Evolutionary conservation across 768 basidiomycete species (phyloP), one percentile per base, ranked within the genome.

Genomic region (Mycena galericulata): DNA sequence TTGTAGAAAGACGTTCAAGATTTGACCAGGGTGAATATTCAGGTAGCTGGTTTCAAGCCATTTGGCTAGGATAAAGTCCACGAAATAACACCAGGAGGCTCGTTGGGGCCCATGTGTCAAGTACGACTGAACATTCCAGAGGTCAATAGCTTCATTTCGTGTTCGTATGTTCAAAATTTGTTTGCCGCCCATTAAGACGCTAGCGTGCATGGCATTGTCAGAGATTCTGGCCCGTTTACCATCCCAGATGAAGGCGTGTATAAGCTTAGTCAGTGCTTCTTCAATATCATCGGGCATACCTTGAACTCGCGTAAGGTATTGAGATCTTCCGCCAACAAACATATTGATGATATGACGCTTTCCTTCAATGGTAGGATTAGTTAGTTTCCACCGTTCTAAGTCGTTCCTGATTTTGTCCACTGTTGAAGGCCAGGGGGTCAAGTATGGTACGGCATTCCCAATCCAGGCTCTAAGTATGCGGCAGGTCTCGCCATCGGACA

Each of bases 271-370:
- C 11, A 72, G 36, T 55, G 57, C 38, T 20, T 62, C 30, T 51
- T 61, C 65, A 53, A 72, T 34, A 0, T 51, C 55, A 17, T 61
- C 49, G 40, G 76, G 76, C 77, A 78, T 78, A 6, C 77, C 75
- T 60, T 77, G 76, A 0, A 74, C 74, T 30, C 63, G 53, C 5
- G 76, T 69, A 0, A 75, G 60, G 67, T 72, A 78, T 65, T 78
- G 77, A 0, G 77, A 71, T 55, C 63, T 71, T 0, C 73, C 73
- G 0, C 72, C 75, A 1, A 74, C 62, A 1, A 72, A 40, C 69
- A 75, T 73, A 30, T 75, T 72, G 0, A 73, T 53, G 4, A 75
- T 71, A 20, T 75, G 67, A 6, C 62, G 40, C n/a, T 62, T 63
- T 0, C 74, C 74, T 34, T 65, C 41, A 12, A 73, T 36, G 7